Evolutionary conservation across 1,139 yeast genomes (phyloP), one percentile per base, ranked within the genome.

Genomic region (Pichia sp.): DNA sequence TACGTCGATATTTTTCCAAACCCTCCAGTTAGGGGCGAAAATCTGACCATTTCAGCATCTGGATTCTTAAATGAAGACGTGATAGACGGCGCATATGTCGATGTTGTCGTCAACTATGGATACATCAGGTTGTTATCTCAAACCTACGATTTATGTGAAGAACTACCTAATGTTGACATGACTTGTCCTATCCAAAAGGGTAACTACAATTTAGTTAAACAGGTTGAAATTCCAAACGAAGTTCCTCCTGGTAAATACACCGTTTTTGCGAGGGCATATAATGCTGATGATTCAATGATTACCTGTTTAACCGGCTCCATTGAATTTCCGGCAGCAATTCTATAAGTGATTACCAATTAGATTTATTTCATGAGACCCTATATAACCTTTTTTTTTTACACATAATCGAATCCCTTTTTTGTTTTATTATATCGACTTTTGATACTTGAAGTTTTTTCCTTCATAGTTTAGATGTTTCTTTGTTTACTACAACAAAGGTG

Each of bases 231-330:
- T 51, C 98, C 98, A 26, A 69, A 73, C n/a, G 94, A 87, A 64
- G 95, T 90, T 29, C 97, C 98, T 48, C 96, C 97, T 31, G 98
- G 97, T 39, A 83, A 77, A 62, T 92, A 92, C 67, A 67, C 76
- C 38, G 95, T 90, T 42, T 71, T 73, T 49, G 97, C 97, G 26
- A 78, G 92, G 59, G 98, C 97, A 4, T 92, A 75, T 67, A 87
- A 95, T 39, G 77, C 68, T 43, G 87, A 85, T 46, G 96, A 85
- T 56, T 80, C 75, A 41, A 75, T 82, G 52, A 80, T 92, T 54
- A 81, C 96, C 33, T 92, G 98, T 64, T 71, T 92, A 58, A 77
- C 85, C 34, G 97, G 95, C 11, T 73, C 80, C 8, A 82, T 90
- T 38, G 79, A 75, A 43, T 81, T 84, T 65, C 79, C 77, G 59